Percentiles rank a stretch among this genome's conserved stretches.
phyloP scores from a whole-genome alignment of 345 rosid genomes.

The Salix caprea region DNA sequence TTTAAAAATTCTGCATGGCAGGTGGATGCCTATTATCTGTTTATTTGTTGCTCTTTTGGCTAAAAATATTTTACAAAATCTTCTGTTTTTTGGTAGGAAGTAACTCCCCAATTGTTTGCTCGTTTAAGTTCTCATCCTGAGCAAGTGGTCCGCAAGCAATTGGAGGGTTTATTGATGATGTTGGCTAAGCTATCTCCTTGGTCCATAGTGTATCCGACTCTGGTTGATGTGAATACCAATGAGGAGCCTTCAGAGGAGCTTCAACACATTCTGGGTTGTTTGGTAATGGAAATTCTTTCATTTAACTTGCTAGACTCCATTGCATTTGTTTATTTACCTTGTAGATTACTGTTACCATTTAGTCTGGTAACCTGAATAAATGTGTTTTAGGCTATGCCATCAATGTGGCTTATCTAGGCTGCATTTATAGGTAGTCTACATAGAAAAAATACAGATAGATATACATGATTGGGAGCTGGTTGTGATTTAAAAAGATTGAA shows the following conservation, averaged over 20 bases:
- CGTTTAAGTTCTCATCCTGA: slow-evolving; percentile 88
- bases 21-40: background rate
- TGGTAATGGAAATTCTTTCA: slow-evolving; percentile 49
- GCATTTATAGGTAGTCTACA: background rate
- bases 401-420: background rate
- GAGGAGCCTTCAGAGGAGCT: slow-evolving; percentile 79
- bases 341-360: background rate
- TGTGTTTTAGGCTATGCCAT: background rate
- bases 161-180: slow-evolving; percentile 72
- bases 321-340: background rate
- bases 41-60: background rate
- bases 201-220: slow-evolving; percentile 82
- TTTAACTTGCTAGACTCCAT: background rate
- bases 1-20: background rate
- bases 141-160: slow-evolving; percentile 71
- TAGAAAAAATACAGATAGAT: background rate
- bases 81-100: slow-evolving; percentile 46
- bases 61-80: background rate
- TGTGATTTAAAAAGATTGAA: background rate
- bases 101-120: slow-evolving; percentile 85
- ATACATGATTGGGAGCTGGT: background rate
- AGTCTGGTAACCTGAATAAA: background rate
- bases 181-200: slow-evolving; percentile 82
- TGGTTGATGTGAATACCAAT: slow-evolving; percentile 75
- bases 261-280: slow-evolving; percentile 61